A percentile compares a stretch with the other conserved stretches of the same genome.
These are phyloP conservation scores for Chamaecyparis obtusa DNA, from an alignment of 75 land plant species.

Conservation along the genomic window DNA sequence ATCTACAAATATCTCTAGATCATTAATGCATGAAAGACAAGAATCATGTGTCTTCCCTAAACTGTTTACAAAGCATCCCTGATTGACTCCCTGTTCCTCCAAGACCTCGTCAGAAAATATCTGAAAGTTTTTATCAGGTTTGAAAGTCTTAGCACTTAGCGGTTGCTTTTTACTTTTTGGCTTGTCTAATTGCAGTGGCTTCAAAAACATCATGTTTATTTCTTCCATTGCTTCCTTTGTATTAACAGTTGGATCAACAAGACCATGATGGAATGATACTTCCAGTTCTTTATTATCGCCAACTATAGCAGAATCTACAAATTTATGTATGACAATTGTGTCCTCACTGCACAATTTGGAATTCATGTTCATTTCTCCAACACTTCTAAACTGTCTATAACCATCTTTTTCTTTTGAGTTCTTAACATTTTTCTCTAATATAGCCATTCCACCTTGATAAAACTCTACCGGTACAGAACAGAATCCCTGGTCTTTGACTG, in stretches of 20 bases:
- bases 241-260: constrained; percentile 77
- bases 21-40: constrained; percentile 2
- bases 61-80: not conserved
- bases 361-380: not conserved
- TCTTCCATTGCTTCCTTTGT: constrained; percentile 81
- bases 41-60: not conserved
- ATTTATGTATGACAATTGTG: constrained; percentile 41
- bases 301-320: constrained; percentile 47
- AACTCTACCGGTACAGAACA: not conserved
- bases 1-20: constrained; percentile 29
- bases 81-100: constrained; percentile 10
- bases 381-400: not conserved
- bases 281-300: constrained; percentile 46
- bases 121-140: constrained; percentile 17
- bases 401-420: not conserved
- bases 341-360: constrained; percentile 34
- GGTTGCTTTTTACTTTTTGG: not conserved
- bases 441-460: not conserved
- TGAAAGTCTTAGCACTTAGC: not conserved
- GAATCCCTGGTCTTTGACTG: not conserved
- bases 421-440: not conserved
- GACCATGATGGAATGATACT: constrained; percentile 61
- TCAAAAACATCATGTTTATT: constrained; percentile 75
- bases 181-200: constrained; percentile 52
- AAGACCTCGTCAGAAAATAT: constrained; percentile 51